A percentile compares a stretch with the other conserved stretches of the same genome.
Evolutionary conservation across 768 basidiomycete genomes (phyloP).

Genomic region (Phlegmacium glaucopus): DNA sequence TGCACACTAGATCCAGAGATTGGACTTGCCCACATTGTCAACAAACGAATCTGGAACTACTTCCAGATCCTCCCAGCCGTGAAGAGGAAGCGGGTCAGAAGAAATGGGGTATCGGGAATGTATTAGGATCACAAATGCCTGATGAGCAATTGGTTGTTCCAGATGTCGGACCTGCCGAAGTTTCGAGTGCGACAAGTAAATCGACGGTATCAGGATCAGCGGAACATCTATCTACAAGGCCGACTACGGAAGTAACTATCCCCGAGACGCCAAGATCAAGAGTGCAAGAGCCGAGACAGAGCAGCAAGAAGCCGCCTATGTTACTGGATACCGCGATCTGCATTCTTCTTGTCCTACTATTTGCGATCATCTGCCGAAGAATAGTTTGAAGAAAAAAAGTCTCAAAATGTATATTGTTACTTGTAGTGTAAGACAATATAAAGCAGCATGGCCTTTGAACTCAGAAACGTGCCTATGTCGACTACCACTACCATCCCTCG

Average conservation of each 20-base stretch:
- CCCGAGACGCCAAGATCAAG: neutral
- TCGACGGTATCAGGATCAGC: too few relatives aligned
- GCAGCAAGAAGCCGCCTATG: constrained; percentile 48
- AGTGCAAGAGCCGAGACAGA: constrained; percentile 3
- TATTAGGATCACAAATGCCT: neutral
- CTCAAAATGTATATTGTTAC: neutral
- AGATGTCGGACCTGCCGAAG: too few relatives aligned
- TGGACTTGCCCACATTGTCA: constrained; percentile 80
- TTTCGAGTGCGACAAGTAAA: too few relatives aligned
- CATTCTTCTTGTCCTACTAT: constrained; percentile 63
- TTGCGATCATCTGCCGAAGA: constrained; percentile 66
- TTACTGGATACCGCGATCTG: constrained; percentile 74
- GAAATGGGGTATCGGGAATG: neutral
- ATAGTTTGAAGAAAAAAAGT: constrained; percentile 28
- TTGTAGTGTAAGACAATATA: neutral
- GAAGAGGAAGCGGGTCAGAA: neutral
- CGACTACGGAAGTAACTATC: neutral
- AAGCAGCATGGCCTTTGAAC: too few relatives aligned
- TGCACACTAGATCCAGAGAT: constrained; percentile 64
- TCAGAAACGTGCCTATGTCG: neutral
- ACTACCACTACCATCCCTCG: constrained; percentile 15
- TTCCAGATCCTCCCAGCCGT: constrained; percentile 58
- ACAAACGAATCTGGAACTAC: constrained; percentile 59
- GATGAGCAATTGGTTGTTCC: too few relatives aligned
- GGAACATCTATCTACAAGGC: neutral